Conservation (phyloP, 257 asterid genomes). For the Voacanga thouarsii region DNA sequence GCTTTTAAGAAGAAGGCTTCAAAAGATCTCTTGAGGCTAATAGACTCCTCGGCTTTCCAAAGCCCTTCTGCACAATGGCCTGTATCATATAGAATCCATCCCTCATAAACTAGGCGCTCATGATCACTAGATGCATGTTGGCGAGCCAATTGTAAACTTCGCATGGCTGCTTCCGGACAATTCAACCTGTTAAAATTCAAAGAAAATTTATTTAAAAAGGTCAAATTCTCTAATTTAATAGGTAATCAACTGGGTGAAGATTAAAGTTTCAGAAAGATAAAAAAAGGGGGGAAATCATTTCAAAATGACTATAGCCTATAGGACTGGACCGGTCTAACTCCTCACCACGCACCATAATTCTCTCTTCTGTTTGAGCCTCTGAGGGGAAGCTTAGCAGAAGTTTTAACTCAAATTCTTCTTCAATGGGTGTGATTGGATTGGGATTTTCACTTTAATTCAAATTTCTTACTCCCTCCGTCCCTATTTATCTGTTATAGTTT, state of each 20-base stretch:
- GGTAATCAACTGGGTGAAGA: not conserved
- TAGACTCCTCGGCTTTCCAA: constrained; percentile 91
- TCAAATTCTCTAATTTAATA: not conserved
- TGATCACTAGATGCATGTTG: constrained; percentile 85
- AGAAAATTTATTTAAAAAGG: constrained; percentile 9
- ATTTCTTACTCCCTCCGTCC: too few relatives aligned
- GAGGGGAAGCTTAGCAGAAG: not conserved
- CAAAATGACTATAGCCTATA: not conserved
- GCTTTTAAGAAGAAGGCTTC: constrained; percentile 99
- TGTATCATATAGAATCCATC: constrained; percentile 94
- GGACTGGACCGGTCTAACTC: not conserved
- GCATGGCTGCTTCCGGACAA: constrained; percentile 99
- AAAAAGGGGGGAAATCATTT: not conserved
- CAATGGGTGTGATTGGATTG: too few relatives aligned
- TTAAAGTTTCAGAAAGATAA: too few relatives aligned
- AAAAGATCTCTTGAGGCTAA: constrained; percentile 81
- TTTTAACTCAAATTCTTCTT: not conserved
- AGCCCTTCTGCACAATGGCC: constrained; percentile 98
- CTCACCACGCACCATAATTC: not conserved
- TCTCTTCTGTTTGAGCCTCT: not conserved
- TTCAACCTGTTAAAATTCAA: constrained; percentile 54
- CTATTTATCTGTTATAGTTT: too few relatives aligned
- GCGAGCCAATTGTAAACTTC: constrained; percentile 92
- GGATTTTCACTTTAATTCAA: too few relatives aligned
- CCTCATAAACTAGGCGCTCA: constrained; percentile 90